Evolutionary conservation across 805 yeast species (phyloP).

Genomic region (Teunomyces lycoperdinae): DNA sequence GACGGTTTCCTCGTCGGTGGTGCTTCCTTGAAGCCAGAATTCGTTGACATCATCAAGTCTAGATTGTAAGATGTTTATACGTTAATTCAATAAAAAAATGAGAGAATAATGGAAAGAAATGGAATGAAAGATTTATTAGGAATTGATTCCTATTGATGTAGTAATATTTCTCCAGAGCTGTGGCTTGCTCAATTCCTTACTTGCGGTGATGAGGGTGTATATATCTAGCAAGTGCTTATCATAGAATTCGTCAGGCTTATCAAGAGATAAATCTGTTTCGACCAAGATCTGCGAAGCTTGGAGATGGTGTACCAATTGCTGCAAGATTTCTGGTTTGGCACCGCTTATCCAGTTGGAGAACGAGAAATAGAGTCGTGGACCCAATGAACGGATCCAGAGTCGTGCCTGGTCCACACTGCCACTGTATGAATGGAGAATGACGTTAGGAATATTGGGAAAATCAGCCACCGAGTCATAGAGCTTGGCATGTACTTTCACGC

Average conservation of each 20-base stretch:
- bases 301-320: too few relatives aligned
- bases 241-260: constrained; percentile 19
- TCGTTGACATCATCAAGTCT: constrained; percentile 90
- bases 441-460: constrained; percentile 24
- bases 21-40: constrained; percentile 98
- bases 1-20: constrained; percentile 99
- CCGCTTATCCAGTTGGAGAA: constrained; percentile 52
- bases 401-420: constrained; percentile 74
- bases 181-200: constrained; percentile 10
- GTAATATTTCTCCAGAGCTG: neutral
- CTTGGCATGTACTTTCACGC: constrained; percentile 75
- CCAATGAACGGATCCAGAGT: constrained; percentile 39
- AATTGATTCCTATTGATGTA: constrained; percentile 1
- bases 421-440: constrained; percentile 81
- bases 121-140: neutral
- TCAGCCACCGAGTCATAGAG: constrained; percentile 44
- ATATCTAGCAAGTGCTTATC: constrained; percentile 20
- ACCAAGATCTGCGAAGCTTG: constrained; percentile 15
- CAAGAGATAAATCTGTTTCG: constrained; percentile 38
- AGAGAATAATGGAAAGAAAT: neutral
- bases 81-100: neutral
- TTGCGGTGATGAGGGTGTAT: constrained; percentile 12
- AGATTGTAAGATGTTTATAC: constrained; percentile 54
- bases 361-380: constrained; percentile 43
- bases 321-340: constrained; percentile 13